A percentile compares a stretch with the other conserved stretches of the same genome.
phyloP scores from a whole-genome alignment of 345 rosid species.

The Limnanthes douglasii region DNA sequence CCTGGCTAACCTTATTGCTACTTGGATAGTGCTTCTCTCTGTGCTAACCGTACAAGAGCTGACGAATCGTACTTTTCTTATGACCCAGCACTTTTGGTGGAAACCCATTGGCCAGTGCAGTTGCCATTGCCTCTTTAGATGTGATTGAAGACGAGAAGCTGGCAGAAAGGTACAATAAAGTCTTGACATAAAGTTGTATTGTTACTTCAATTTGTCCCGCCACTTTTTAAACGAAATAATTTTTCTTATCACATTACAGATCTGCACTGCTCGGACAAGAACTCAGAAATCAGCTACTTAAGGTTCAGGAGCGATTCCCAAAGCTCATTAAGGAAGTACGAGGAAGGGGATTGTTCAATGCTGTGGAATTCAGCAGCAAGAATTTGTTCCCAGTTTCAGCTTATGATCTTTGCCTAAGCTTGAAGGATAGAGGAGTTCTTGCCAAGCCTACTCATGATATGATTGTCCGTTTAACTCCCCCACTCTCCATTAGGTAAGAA shows the following conservation, averaged over 20 bases:
- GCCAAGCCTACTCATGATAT: constrained; percentile 91
- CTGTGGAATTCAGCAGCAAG: constrained; percentile 58
- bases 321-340: constrained; percentile 66
- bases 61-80: constrained; percentile 3
- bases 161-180: constrained; percentile 35
- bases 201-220: not conserved
- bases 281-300: constrained; percentile 34
- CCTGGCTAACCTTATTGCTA: not conserved
- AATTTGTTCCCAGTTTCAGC: constrained; percentile 63
- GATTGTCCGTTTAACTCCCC: constrained; percentile 88
- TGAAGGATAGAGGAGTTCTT: constrained; percentile 85
- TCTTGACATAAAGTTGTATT: constrained; percentile 1
- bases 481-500: constrained; percentile 73
- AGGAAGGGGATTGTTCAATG: constrained; percentile 89
- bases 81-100: constrained; percentile 82
- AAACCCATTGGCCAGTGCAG: constrained; percentile 92
- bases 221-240: not conserved
- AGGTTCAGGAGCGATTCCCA: constrained; percentile 55
- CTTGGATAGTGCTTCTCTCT: not conserved
- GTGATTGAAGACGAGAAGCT: constrained; percentile 69
- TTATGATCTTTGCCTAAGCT: constrained; percentile 72
- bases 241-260: constrained; percentile 15
- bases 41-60: constrained; percentile 1
- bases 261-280: constrained; percentile 55
- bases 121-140: constrained; percentile 75